phyloP scores from a whole-genome alignment of 768 basidiomycete genomes.

The Termitomyces sp. region DNA sequence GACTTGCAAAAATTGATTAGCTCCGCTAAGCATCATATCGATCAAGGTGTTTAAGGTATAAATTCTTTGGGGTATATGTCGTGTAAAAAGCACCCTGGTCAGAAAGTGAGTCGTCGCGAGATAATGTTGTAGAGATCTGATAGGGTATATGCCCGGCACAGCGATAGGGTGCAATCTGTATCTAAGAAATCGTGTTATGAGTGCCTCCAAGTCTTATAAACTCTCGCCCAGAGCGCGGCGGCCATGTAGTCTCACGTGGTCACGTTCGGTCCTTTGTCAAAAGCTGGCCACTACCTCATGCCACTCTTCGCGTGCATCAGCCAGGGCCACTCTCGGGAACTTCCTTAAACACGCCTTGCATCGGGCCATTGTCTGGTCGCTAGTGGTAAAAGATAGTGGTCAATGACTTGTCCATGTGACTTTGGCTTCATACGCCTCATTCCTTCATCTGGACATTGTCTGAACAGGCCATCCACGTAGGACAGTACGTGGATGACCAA shows the following conservation, averaged over 20 bases:
- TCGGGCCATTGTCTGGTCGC: neutral
- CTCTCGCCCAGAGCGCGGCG: constrained; percentile 1
- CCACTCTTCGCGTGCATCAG: neutral
- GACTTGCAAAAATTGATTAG: neutral
- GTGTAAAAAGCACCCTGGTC: neutral
- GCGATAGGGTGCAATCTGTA: neutral
- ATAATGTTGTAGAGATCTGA: neutral
- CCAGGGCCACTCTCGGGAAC: constrained; percentile 1
- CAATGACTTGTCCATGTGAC: neutral
- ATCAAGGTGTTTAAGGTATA: neutral
- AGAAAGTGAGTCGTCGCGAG: neutral
- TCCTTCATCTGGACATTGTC: neutral
- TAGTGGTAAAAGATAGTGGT: neutral
- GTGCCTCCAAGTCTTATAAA: neutral
- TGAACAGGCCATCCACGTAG: neutral
- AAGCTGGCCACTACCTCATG: neutral
- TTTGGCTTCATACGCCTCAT: neutral
- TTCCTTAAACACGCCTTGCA: constrained; percentile 5
- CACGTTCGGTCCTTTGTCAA: constrained; percentile 6
- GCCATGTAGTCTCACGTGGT: constrained; percentile 1
- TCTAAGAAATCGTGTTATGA: neutral
- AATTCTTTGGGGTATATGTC: neutral
- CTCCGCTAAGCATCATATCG: neutral
- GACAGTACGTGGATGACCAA: no score
- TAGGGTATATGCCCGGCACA: neutral